Percentiles rank a stretch among this genome's conserved stretches.
Conservation (phyloP, 2,329 filamentous ascomycete species). For the Curvularia eragrostidis region DNA sequence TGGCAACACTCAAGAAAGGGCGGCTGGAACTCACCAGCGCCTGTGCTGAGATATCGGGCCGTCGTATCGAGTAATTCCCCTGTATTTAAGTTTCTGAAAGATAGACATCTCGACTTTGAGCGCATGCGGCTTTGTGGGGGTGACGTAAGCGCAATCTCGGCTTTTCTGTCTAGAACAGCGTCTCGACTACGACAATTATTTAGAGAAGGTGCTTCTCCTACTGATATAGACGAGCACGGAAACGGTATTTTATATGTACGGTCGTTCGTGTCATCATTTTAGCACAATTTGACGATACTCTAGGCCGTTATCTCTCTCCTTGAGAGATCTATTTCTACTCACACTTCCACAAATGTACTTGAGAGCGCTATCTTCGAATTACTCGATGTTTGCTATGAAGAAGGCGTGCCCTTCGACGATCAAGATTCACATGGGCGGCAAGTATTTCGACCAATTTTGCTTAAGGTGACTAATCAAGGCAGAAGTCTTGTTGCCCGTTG, state of each 20-base stretch:
- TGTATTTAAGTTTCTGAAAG: not conserved
- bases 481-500: not conserved
- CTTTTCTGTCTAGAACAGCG: not conserved
- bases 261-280: not conserved
- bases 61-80: not conserved
- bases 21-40: not conserved
- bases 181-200: not conserved
- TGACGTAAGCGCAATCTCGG: no score
- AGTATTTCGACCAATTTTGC: not conserved
- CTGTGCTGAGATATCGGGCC: not conserved
- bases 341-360: accelerated
- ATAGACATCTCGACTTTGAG: not conserved
- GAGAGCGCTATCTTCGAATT: not conserved
- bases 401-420: not conserved
- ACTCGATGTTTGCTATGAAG: not conserved
- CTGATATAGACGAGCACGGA: not conserved
- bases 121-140: no score
- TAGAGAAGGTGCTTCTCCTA: not conserved
- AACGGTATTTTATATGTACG: not conserved
- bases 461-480: not conserved
- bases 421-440: not conserved
- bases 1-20: not conserved
- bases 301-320: not conserved
- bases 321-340: no score
- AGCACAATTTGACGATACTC: not conserved